Base-by-base conservation (phyloP, 2,329 filamentous ascomycete species). In the Tolypocladium guangdongense region DNA sequence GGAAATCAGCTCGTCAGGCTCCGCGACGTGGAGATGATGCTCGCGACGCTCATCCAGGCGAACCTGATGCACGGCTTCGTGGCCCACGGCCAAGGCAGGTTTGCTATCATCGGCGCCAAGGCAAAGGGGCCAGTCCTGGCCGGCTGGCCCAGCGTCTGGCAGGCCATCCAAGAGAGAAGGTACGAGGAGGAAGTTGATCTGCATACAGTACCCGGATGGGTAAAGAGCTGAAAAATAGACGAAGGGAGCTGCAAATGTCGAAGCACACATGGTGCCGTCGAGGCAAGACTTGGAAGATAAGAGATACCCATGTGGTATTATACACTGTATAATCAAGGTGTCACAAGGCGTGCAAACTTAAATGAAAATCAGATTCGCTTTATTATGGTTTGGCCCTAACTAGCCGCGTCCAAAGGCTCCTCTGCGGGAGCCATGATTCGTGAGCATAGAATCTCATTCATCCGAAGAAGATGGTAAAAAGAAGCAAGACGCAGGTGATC, bases 11-110 rank as follows among this genome's bases (percentile, higher is more conserved):
- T 74, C 57, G 74, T 84, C 36, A 76, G 81, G 39, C 69, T 80
- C 37, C 71, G 80, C 16, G 85, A 89, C 59, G 75, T 95, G n/a
- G 90, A 96, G 69, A 83, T 83, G 46, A 83, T 88, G 49, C 78
- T 95, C 14, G 82, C 87, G 0, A 85, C 84, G 12, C 78, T 96
- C 14, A 80, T 95, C 22, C 82, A 87, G 50, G 88, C 95, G 68
- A 88, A 87, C 0, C 74, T 96, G 27, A 76, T 96, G 65, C 83
- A 86, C 59, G 92, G 91, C 2, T 96, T 91, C 63, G 79, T 96
- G 32, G 88, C 87, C 18, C 89, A 95, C 62, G 80, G 80, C 30
- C 83, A 84, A 63, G 79, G 80, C 45, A 84, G 87, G 49, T 90
- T 96, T 63, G 90, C 90, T 14, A 88, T 96, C 45, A 82, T 87